Conservation (phyloP, 768 basidiomycete species). For the Austroboletus festivus region DNA sequence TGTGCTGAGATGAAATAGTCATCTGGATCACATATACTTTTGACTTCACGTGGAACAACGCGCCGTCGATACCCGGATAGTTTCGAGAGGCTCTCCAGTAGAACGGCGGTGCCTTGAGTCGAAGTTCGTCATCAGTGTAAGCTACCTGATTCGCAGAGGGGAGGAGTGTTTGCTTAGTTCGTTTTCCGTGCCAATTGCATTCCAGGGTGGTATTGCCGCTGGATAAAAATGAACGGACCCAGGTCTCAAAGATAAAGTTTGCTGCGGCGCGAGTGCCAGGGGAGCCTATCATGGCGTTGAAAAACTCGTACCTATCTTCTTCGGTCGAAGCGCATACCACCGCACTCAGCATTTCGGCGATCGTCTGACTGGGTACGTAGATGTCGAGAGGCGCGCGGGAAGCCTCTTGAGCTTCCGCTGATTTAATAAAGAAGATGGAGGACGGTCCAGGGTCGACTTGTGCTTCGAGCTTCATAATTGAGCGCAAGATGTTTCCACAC, state of each 20-base stretch:
- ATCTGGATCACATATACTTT: too few species aligned
- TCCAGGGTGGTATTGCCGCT: not conserved
- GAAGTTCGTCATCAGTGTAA: not conserved
- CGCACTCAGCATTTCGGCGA: too few species aligned
- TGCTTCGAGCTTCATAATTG: too few species aligned
- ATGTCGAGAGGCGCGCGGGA: too few species aligned
- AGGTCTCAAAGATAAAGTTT: constrained; percentile 3
- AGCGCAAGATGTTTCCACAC: too few species aligned
- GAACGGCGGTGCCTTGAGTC: not conserved
- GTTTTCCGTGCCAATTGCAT: not conserved
- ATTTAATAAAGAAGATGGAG: too few species aligned
- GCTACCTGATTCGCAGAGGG: not conserved
- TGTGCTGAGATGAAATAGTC: too few species aligned
- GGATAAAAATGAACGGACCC: constrained; percentile 1
- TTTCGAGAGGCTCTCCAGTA: not conserved
- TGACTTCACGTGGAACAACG: too few species aligned
- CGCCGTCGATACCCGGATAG: too few species aligned
- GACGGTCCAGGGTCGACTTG: too few species aligned
- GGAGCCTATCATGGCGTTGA: constrained; percentile 1
- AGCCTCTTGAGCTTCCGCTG: too few species aligned
- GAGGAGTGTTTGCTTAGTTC: not conserved
- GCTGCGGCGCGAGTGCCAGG: not conserved
- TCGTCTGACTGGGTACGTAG: too few species aligned
- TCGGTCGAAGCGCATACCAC: not conserved
- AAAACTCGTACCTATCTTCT: constrained; percentile 4